Percentiles rank a stretch among this genome's conserved stretches.
phyloP scores from a whole-genome alignment of 78 protist species.

The Emiliania huxleyi region DNA sequence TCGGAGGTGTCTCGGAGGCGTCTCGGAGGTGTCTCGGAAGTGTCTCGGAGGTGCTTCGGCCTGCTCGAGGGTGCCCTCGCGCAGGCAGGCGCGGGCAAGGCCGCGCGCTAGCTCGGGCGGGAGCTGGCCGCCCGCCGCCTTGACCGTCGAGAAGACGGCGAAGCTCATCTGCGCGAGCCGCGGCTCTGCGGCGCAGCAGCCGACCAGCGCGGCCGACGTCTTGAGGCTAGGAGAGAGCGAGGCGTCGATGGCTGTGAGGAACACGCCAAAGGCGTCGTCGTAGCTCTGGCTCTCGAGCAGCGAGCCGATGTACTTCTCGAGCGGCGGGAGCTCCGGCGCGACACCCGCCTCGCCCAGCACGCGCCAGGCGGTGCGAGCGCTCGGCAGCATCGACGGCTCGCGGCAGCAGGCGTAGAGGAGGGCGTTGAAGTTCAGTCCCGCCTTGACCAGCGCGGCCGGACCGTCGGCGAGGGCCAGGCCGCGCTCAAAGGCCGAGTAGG shows the following conservation, averaged over 20 bases:
- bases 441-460: not conserved
- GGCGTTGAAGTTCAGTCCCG: not conserved
- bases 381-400: not conserved
- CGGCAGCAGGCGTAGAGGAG: not conserved
- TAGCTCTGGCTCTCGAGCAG: not conserved
- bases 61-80: not conserved
- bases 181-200: not conserved
- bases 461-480: not conserved
- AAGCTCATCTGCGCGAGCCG: not conserved
- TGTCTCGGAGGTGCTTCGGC: no score
- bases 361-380: not conserved
- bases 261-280: not conserved
- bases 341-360: not conserved
- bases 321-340: not conserved
- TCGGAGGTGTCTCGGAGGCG: no score
- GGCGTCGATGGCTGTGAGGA: not conserved
- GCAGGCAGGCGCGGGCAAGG: not conserved
- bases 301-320: not conserved
- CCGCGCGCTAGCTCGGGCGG: not conserved
- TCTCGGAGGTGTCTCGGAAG: no score
- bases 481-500: not conserved
- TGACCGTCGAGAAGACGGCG: not conserved
- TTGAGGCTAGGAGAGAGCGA: not conserved
- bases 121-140: not conserved
- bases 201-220: not conserved